Conservation (phyloP, 768 basidiomycete genomes). For the Tulasnella sp. region DNA sequence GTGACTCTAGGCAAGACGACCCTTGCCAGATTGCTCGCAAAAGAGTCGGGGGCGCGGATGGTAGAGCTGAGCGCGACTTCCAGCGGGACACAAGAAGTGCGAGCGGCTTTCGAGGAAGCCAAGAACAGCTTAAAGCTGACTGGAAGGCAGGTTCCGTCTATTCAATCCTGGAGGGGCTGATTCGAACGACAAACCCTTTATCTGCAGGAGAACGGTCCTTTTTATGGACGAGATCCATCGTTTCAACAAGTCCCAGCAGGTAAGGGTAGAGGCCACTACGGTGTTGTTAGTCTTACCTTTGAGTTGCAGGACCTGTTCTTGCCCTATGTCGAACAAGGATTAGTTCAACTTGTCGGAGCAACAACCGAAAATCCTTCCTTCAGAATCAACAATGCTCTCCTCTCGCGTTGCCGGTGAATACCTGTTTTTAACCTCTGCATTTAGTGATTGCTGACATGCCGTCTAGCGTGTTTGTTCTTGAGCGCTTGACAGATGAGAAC, state of each 20-base stretch:
- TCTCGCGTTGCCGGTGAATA: slow-evolving; percentile 71
- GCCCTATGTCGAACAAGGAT: slow-evolving; percentile 74
- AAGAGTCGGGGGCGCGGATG: slow-evolving; percentile 55
- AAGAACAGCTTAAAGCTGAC: slow-evolving; percentile 59
- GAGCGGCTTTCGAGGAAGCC: slow-evolving; percentile 72
- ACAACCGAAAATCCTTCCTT: slow-evolving; percentile 91
- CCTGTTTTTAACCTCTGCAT: not conserved
- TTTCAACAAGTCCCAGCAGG: slow-evolving; percentile 69
- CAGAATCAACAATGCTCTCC: slow-evolving; percentile 65
- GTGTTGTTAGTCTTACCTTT: not conserved
- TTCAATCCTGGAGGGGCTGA: not conserved
- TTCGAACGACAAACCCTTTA: not conserved
- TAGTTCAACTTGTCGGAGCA: slow-evolving; percentile 73
- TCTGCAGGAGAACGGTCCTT: slow-evolving; percentile 59
- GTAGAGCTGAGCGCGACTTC: slow-evolving; percentile 76
- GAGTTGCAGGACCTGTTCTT: slow-evolving; percentile 65
- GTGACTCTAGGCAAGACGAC: slow-evolving; percentile 62
- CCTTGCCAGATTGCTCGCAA: slow-evolving; percentile 66
- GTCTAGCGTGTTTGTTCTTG: slow-evolving; percentile 66
- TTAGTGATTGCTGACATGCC: not conserved
- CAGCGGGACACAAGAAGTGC: slow-evolving; percentile 64
- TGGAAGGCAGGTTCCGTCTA: slow-evolving; percentile 49
- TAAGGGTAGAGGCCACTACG: slow-evolving; percentile 32
- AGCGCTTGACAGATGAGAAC: slow-evolving; percentile 62
- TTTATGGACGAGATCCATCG: slow-evolving; percentile 86